phyloP scores from a whole-genome alignment of 1,139 yeast species.

The Geotrichum carabidarum region DNA sequence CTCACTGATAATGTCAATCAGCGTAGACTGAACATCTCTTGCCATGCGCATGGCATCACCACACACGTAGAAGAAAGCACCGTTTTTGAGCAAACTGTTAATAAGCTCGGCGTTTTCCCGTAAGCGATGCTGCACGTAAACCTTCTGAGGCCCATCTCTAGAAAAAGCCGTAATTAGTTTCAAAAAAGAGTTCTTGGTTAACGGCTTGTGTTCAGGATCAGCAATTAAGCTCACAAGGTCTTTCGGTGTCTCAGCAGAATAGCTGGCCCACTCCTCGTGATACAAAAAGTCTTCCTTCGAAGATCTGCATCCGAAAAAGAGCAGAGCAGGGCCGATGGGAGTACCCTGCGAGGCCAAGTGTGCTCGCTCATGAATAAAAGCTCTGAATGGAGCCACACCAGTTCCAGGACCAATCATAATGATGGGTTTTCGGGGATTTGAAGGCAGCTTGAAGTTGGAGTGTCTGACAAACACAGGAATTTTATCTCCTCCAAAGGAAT shows the following conservation, averaged over 20 bases:
- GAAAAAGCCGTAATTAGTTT: constrained; percentile 79
- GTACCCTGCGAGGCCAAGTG: constrained; percentile 49
- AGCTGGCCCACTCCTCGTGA: constrained; percentile 71
- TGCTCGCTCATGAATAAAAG: constrained; percentile 80
- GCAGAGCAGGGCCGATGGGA: constrained; percentile 64
- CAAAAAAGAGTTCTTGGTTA: constrained; percentile 28
- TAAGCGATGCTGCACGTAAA: constrained; percentile 82
- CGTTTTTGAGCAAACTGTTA: constrained; percentile 56
- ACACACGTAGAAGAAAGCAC: constrained; percentile 90
- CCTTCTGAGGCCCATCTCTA: constrained; percentile 62
- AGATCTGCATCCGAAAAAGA: constrained; percentile 85
- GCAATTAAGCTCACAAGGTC: constrained; percentile 58
- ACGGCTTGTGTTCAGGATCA: constrained; percentile 29
- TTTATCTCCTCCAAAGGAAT: constrained; percentile 41
- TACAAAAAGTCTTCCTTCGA: constrained; percentile 73
- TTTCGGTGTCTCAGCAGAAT: constrained; percentile 29
- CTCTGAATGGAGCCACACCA: constrained; percentile 97
- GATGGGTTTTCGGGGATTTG: constrained; percentile 75
- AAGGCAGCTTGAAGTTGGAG: constrained; percentile 91
- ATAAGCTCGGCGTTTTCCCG: constrained; percentile 52
- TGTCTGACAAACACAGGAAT: constrained; percentile 91
- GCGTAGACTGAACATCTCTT: constrained; percentile 79
- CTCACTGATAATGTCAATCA: constrained; percentile 57
- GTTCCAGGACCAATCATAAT: constrained; percentile 98
- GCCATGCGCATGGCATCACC: constrained; percentile 98